These are phyloP conservation scores for Jimgerdemannia lactiflua DNA, from an alignment of 192 early-diverging fungal species.

Conservation along the genomic window DNA sequence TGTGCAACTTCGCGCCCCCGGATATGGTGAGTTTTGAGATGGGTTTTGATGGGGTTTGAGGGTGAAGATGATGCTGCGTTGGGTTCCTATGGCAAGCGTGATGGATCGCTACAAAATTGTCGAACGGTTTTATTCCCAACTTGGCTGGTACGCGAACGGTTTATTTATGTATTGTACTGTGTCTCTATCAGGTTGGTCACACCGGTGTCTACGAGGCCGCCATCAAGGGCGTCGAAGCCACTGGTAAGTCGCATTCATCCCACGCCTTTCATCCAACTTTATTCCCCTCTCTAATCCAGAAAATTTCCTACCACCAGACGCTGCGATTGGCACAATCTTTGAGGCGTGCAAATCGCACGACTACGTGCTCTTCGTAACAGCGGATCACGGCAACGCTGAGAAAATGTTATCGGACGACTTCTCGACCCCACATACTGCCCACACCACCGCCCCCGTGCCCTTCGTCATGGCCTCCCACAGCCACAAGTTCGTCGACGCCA, in stretches of 20 bases:
- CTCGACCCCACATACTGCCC: conserved; percentile 92
- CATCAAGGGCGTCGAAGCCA: conserved; percentile 87
- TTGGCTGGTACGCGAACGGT: no score
- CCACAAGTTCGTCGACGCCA: conserved; percentile 48
- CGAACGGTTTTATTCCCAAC: no score
- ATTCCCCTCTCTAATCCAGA: no score
- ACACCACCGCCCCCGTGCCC: conserved; percentile 89
- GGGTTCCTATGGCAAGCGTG: no score
- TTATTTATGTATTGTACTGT: neutral
- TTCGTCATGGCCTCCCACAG: conserved; percentile 80
- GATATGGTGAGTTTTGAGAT: conserved; percentile 58
- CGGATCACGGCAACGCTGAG: conserved; percentile 99
- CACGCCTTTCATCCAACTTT: neutral
- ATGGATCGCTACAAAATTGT: no score
- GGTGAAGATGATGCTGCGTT: no score
- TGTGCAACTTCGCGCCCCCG: conserved; percentile 99
- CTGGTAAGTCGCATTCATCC: conserved; percentile 18
- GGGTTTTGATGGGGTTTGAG: no score
- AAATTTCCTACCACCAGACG: conserved; percentile 43
- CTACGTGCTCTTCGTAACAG: conserved; percentile 92
- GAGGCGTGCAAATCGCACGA: conserved; percentile 88
- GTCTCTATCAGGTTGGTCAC: conserved; percentile 66
- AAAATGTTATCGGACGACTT: conserved; percentile 92
- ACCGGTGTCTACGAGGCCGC: conserved; percentile 95
- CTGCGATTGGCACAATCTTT: conserved; percentile 90